Conservation (phyloP, 257 asterid species). For the Solanum sejunctum region DNA sequence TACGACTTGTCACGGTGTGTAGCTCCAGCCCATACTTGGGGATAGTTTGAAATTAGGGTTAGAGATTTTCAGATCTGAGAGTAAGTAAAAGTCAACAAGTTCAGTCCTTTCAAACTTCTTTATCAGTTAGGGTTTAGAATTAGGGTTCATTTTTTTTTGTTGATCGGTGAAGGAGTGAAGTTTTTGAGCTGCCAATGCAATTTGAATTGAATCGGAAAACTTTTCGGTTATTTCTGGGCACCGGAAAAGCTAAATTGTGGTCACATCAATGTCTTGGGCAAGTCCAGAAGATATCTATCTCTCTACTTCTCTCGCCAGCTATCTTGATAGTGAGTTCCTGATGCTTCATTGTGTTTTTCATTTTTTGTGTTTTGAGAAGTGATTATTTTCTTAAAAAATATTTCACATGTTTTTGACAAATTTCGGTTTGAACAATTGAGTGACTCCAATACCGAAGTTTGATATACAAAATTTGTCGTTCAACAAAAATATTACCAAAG, state of each 20-base stretch:
- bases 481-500: no score
- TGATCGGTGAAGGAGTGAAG: neutral
- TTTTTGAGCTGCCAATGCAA: constrained; percentile 38
- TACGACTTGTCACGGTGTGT: neutral
- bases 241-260: constrained; percentile 25
- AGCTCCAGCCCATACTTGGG: neutral
- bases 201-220: constrained; percentile 14
- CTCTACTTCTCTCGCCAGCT: constrained; percentile 96
- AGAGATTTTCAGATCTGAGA: neutral
- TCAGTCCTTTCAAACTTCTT: neutral
- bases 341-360: neutral
- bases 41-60: neutral
- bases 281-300: constrained; percentile 87
- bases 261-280: constrained; percentile 80
- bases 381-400: no score
- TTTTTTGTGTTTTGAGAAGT: neutral
- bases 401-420: no score
- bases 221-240: constrained; percentile 31
- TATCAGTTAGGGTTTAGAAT: neutral
- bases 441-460: no score
- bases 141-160: neutral
- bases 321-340: constrained; percentile 76
- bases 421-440: no score
- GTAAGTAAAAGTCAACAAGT: neutral
- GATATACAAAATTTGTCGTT: no score